phyloP scores from a whole-genome alignment of 208 protist genomes.

The Polymyxa betae region DNA sequence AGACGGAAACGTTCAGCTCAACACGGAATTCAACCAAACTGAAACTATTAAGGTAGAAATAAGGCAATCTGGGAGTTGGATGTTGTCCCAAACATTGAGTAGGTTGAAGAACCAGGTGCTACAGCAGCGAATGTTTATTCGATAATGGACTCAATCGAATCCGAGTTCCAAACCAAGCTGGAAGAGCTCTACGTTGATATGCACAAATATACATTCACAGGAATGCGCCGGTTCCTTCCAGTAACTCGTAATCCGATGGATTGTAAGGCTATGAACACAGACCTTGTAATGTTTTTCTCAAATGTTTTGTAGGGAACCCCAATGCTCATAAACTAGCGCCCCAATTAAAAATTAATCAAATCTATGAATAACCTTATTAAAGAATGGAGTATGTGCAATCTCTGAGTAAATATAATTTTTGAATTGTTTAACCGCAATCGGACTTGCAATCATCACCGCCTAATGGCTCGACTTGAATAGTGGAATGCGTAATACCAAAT shows the following conservation, averaged over 20 bases:
- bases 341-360: slow-evolving; percentile 28
- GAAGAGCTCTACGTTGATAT: slow-evolving; percentile 55
- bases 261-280: not conserved
- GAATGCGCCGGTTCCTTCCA: slow-evolving; percentile 43
- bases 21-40: slow-evolving; percentile 35
- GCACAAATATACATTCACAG: slow-evolving; percentile 47
- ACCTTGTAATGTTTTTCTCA: not conserved
- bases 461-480: not conserved
- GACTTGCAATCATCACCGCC: slow-evolving; percentile 35
- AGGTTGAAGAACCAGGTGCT: slow-evolving; percentile 1
- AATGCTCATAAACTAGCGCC: slow-evolving; percentile 45
- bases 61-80: not conserved
- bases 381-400: not conserved
- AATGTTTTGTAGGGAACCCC: slow-evolving; percentile 8
- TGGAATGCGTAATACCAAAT: slow-evolving; percentile 40
- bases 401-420: not conserved
- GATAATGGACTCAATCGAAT: slow-evolving; percentile 17
- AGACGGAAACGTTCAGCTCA: slow-evolving; percentile 53
- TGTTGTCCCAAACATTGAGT: not conserved
- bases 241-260: slow-evolving; percentile 37
- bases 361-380: too few relatives aligned
- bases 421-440: slow-evolving; percentile 6
- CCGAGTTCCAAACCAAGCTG: slow-evolving; percentile 42
- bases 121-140: not conserved
- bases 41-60: slow-evolving; percentile 16